phyloP scores from a whole-genome alignment of 306 rosid species.

The Trifolium subterraneum region DNA sequence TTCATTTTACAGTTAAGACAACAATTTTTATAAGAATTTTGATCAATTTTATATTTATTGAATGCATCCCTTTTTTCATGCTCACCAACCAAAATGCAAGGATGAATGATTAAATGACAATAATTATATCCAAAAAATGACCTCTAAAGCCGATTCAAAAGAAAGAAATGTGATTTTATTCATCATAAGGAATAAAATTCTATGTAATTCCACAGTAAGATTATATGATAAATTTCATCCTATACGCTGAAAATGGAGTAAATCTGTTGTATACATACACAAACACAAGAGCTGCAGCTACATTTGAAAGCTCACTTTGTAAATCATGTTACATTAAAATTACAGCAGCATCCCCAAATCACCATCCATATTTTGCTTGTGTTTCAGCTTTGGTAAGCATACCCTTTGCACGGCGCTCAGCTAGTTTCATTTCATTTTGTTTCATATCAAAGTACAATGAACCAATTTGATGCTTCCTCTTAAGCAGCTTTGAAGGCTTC shows the following conservation, averaged over 20 bases:
- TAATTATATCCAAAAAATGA: neutral
- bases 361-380: slow-evolving; percentile 98
- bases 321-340: slow-evolving; percentile 7
- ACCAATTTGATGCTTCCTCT: slow-evolving; percentile 97
- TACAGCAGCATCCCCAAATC: slow-evolving; percentile 44
- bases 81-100: neutral
- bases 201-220: neutral
- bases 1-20: neutral
- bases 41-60: neutral
- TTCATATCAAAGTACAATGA: slow-evolving; percentile 82
- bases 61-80: neutral
- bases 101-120: neutral
- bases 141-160: slow-evolving; percentile 1
- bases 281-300: slow-evolving; percentile 27
- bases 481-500: slow-evolving; percentile 86
- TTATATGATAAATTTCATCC: slow-evolving; percentile 1
- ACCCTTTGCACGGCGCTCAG: slow-evolving; percentile 87
- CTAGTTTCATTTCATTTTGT: slow-evolving; percentile 84
- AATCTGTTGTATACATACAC: slow-evolving; percentile 16
- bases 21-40: neutral
- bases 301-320: neutral
- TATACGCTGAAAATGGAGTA: slow-evolving; percentile 10
- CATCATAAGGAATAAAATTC: neutral
- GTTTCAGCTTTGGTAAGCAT: slow-evolving; percentile 96
- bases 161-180: neutral